A percentile compares a stretch with the other conserved stretches of the same genome.
Evolutionary conservation across 225 moss, liverwort and hornwort genomes (phyloP).

Genomic region (Bryoerythrophyllum caledonicum): DNA sequence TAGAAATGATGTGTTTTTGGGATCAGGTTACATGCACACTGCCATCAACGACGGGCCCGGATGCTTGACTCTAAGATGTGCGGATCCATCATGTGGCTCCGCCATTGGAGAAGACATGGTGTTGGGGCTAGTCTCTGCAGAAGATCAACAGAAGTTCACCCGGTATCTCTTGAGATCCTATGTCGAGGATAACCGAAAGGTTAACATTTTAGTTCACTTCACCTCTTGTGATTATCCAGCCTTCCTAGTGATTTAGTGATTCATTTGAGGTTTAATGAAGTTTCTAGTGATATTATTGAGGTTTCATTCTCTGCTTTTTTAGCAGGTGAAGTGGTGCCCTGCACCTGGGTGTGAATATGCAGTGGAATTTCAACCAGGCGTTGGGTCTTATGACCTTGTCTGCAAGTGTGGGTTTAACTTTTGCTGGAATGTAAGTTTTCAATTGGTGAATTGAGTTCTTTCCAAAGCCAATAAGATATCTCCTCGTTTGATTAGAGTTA

Average conservation of each 20-base stretch:
- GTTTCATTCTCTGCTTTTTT: slow-evolving; percentile 10
- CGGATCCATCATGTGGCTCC: slow-evolving; percentile 86
- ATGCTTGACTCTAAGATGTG: slow-evolving; percentile 83
- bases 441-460: neutral
- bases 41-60: slow-evolving; percentile 94
- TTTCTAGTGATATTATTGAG: too few species aligned
- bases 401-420: slow-evolving; percentile 89
- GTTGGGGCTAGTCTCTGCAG: slow-evolving; percentile 60
- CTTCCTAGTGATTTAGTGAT: too few species aligned
- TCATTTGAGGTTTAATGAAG: too few species aligned
- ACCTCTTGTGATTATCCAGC: neutral
- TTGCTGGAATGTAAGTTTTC: slow-evolving; percentile 70
- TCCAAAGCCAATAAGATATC: too few species aligned
- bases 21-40: slow-evolving; percentile 78
- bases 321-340: slow-evolving; percentile 94
- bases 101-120: slow-evolving; percentile 95
- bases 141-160: slow-evolving; percentile 72
- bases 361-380: slow-evolving; percentile 76
- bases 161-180: slow-evolving; percentile 88
- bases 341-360: slow-evolving; percentile 95
- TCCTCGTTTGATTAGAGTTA: too few species aligned
- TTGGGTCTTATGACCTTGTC: slow-evolving; percentile 82
- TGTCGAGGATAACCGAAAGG: slow-evolving; percentile 90
- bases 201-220: slow-evolving; percentile 19
- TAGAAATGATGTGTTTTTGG: slow-evolving; percentile 12